A percentile compares a stretch with the other conserved stretches of the same genome.
These are phyloP conservation scores for Saccharomyces jurei DNA, from an alignment of 805 yeast genomes.

Conservation along the genomic window DNA sequence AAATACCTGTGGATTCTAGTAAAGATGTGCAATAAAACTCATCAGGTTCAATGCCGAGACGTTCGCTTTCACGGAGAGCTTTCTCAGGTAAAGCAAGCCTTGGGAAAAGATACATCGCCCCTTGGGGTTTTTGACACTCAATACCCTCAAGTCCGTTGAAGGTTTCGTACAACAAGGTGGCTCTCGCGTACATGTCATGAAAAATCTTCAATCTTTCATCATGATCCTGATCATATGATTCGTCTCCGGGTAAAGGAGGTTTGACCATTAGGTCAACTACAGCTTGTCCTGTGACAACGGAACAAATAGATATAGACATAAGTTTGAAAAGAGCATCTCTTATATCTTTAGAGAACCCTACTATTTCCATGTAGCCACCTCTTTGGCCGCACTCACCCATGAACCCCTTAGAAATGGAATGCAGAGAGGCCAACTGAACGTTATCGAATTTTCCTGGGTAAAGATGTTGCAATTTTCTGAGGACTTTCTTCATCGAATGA, in stretches of 20 bases:
- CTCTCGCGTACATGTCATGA: constrained; percentile 53
- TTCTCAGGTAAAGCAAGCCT: constrained; percentile 54
- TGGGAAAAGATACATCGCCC: constrained; percentile 97
- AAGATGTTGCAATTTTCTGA: constrained; percentile 51
- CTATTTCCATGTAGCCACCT: constrained; percentile 95
- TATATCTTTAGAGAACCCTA: constrained; percentile 68
- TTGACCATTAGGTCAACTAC: constrained; percentile 84
- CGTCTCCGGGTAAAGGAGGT: constrained; percentile 79
- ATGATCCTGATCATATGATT: constrained; percentile 58
- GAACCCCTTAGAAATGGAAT: constrained; percentile 96
- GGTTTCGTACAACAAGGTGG: constrained; percentile 57
- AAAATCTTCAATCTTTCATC: constrained; percentile 58
- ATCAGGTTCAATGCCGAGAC: constrained; percentile 55
- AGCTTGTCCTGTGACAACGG: constrained; percentile 93
- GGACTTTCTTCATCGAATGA: constrained; percentile 71
- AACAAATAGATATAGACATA: constrained; percentile 87
- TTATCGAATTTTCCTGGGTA: constrained; percentile 49
- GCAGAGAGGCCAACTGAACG: constrained; percentile 86
- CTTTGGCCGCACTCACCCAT: constrained; percentile 99
- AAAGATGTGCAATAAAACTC: constrained; percentile 81
- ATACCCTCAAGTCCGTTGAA: constrained; percentile 75
- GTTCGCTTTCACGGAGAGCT: constrained; percentile 54
- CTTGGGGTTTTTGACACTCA: constrained; percentile 79
- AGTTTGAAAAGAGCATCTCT: constrained; percentile 66
- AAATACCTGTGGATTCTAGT: constrained; percentile 82